Evolutionary conservation across 2,329 filamentous ascomycete species (phyloP).

Genomic region (Aspergillus sp.): DNA sequence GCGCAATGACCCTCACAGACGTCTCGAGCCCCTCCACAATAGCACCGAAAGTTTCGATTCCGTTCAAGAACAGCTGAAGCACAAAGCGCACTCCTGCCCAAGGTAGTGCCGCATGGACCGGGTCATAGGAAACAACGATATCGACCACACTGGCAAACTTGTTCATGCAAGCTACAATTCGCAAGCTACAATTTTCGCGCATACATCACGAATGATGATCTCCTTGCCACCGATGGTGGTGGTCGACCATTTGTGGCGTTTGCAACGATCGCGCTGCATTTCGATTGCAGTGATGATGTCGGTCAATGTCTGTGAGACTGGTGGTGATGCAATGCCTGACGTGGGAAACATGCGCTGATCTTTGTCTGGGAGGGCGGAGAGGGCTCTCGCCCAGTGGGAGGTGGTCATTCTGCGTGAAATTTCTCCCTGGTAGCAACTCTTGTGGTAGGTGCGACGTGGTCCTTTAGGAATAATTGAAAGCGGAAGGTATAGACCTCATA

Average conservation of each 20-base stretch:
- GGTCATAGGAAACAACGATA: slow-evolving; percentile 3
- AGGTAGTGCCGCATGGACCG: background rate
- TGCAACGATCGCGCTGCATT: background rate
- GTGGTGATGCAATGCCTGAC: too few relatives aligned
- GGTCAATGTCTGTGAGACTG: too few relatives aligned
- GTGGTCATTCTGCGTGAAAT: background rate
- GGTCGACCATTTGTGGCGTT: background rate
- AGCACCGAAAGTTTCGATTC: background rate
- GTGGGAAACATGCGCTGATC: background rate
- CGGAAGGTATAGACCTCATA: too few relatives aligned
- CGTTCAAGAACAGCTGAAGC: background rate
- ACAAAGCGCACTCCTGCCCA: slow-evolving; percentile 3
- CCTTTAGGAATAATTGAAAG: too few relatives aligned
- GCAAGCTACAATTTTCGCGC: background rate
- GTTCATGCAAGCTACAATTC: background rate
- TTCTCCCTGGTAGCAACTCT: too few relatives aligned
- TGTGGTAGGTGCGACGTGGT: too few relatives aligned
- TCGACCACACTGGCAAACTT: background rate
- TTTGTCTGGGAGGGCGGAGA: background rate
- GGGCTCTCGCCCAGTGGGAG: background rate
- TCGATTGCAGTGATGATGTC: background rate
- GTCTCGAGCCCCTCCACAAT: background rate
- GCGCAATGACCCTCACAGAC: background rate
- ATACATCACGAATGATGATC: background rate
- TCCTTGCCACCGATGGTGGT: background rate